Evolutionary conservation across 148 eudicot species (phyloP).

Genomic region (Rheum nobile): DNA sequence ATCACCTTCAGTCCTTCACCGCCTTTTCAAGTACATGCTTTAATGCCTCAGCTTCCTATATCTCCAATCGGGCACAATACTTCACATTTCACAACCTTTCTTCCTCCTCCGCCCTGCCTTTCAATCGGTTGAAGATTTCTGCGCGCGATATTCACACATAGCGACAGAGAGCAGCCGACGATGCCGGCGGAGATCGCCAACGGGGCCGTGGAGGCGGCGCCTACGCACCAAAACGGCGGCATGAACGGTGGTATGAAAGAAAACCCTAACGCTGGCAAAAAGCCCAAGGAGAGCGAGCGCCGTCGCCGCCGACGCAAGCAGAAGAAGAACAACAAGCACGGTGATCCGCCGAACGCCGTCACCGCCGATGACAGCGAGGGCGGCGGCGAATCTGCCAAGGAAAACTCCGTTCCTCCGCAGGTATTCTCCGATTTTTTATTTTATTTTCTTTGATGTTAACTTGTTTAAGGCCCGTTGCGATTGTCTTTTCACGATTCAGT

Average conservation of each 20-base stretch:
- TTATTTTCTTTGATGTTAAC: background rate
- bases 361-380: background rate
- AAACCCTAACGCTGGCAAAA: constrained; percentile 44
- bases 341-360: background rate
- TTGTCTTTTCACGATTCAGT: background rate
- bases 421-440: constrained; percentile 2
- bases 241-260: constrained; percentile 19
- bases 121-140: background rate
- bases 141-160: background rate
- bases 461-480: background rate
- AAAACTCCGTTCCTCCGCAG: constrained; percentile 32
- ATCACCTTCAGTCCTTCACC: background rate
- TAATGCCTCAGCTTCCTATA: background rate
- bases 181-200: constrained; percentile 42
- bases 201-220: constrained; percentile 10
- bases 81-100: background rate
- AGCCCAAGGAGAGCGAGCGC: constrained; percentile 53
- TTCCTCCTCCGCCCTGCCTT: background rate
- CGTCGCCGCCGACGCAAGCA: constrained; percentile 76
- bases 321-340: constrained; percentile 55
- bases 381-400: constrained; percentile 19
- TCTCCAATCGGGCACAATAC: background rate
- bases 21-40: background rate
- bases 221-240: constrained; percentile 26
- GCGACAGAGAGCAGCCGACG: background rate